These are phyloP conservation scores for Populus nigra DNA, from an alignment of 345 rosid genomes.

Conservation along the genomic window DNA sequence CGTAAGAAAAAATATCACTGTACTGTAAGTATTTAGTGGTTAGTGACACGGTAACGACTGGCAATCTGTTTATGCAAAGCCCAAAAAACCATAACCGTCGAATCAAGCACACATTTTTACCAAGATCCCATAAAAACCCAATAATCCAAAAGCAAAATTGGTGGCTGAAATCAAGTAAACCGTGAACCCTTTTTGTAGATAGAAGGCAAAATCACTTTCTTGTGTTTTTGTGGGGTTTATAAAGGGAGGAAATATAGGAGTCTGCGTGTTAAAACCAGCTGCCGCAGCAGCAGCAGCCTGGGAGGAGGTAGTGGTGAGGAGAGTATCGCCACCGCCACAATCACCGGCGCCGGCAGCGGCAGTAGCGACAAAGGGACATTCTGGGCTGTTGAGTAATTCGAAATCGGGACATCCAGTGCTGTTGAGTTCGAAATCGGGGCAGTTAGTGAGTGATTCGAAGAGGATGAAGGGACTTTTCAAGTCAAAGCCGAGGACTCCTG, in stretches of 20 bases:
- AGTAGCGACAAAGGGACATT: background rate
- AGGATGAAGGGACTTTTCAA: conserved; percentile 89
- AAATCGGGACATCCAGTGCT: background rate
- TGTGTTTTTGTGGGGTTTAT: background rate
- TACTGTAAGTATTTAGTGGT: too few relatives aligned
- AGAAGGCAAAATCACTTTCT: background rate
- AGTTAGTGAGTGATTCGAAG: conserved; percentile 6
- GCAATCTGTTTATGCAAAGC: background rate
- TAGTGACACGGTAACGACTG: background rate
- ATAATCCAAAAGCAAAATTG: background rate
- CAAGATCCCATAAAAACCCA: background rate
- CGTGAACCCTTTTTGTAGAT: background rate
- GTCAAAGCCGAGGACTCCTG: conserved; percentile 81
- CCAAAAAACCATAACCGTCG: background rate
- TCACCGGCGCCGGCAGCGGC: background rate
- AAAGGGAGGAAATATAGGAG: conserved; percentile 22
- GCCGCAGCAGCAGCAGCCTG: conserved; percentile 16
- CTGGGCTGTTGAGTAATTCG: background rate
- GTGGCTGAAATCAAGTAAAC: background rate
- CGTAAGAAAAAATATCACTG: too few relatives aligned
- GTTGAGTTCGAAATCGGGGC: conserved; percentile 7
- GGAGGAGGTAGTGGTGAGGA: conserved; percentile 15
- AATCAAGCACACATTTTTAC: background rate
- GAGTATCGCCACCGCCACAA: conserved; percentile 13
- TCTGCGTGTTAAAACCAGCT: conserved; percentile 23